Conservation (phyloP, 2,329 filamentous ascomycete species). For the Colletotrichum acutatum region DNA sequence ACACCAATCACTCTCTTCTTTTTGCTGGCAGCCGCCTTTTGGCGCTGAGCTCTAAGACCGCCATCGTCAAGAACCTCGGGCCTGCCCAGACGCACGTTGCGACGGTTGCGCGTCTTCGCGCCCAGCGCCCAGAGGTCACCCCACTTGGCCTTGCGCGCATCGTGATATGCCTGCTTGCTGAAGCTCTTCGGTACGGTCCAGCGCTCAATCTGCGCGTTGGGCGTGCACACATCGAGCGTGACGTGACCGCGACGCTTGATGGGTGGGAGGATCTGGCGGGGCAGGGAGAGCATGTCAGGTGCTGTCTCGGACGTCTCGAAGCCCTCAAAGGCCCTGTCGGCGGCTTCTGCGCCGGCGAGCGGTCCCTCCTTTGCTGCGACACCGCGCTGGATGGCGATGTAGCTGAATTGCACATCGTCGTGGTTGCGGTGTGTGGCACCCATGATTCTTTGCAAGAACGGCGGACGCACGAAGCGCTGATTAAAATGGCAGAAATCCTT, state of each 20-base stretch:
- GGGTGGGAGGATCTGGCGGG: constrained; percentile 81
- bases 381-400: constrained; percentile 86
- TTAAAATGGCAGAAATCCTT: constrained; percentile 93
- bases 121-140: constrained; percentile 96
- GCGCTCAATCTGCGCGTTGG: constrained; percentile 84
- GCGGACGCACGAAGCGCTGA: constrained; percentile 87
- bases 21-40: constrained; percentile 39
- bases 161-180: constrained; percentile 85
- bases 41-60: constrained; percentile 52
- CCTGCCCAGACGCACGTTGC: constrained; percentile 70
- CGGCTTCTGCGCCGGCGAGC: constrained; percentile 64
- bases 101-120: constrained; percentile 81
- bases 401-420: constrained; percentile 92
- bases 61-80: constrained; percentile 54
- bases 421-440: constrained; percentile 79
- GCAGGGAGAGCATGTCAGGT: constrained; percentile 75
- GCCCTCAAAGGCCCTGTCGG: constrained; percentile 76
- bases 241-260: constrained; percentile 91
- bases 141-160: constrained; percentile 91
- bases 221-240: constrained; percentile 90
- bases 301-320: constrained; percentile 64
- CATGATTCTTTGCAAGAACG: constrained; percentile 82
- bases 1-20: constrained; percentile 54
- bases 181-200: constrained; percentile 92
- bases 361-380: constrained; percentile 47